Conservation (phyloP, 352 stramenopile genomes). For the Stephanocyclus meneghinianus region DNA sequence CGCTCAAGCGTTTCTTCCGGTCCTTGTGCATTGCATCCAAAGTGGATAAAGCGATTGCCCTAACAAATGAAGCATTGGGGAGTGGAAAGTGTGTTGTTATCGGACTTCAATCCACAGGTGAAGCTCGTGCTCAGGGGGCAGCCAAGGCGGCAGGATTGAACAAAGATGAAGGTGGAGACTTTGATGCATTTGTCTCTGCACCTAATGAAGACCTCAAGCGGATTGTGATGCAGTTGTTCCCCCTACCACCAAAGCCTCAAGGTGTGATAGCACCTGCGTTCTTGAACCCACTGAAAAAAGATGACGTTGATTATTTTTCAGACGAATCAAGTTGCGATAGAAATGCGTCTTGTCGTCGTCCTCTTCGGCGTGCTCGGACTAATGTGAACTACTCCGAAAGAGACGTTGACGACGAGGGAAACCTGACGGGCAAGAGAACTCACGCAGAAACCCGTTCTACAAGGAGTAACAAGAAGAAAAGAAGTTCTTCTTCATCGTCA, state of each 20-base stretch:
- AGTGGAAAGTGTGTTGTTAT: conserved; percentile 79
- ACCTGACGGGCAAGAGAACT: background rate
- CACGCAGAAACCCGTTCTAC: background rate
- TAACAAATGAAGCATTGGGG: conserved; percentile 62
- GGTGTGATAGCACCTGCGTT: conserved; percentile 45
- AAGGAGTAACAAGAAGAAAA: conserved; percentile 15
- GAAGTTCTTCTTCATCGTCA: background rate
- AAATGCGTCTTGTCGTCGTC: background rate
- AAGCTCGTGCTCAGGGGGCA: conserved; percentile 64
- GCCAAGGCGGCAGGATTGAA: conserved; percentile 35
- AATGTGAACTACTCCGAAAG: conserved; percentile 15
- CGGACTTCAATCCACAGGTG: conserved; percentile 81
- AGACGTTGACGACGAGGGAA: conserved; percentile 30
- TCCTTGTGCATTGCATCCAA: conserved; percentile 66
- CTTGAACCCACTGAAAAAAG: conserved; percentile 32
- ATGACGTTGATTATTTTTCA: background rate
- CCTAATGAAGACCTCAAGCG: conserved; percentile 45
- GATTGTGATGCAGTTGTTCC: conserved; percentile 53
- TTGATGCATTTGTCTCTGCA: conserved; percentile 53
- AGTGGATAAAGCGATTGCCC: conserved; percentile 58
- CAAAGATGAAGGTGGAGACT: conserved; percentile 23
- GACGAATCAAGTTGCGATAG: conserved; percentile 1
- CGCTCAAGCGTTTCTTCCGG: conserved; percentile 66
- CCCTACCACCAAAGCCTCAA: conserved; percentile 46
- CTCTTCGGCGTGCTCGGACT: background rate